A percentile compares a stretch with the other conserved stretches of the same genome.
These are phyloP conservation scores for Clavulina sp. DNA, from an alignment of 768 basidiomycete species.

Conservation along the genomic window DNA sequence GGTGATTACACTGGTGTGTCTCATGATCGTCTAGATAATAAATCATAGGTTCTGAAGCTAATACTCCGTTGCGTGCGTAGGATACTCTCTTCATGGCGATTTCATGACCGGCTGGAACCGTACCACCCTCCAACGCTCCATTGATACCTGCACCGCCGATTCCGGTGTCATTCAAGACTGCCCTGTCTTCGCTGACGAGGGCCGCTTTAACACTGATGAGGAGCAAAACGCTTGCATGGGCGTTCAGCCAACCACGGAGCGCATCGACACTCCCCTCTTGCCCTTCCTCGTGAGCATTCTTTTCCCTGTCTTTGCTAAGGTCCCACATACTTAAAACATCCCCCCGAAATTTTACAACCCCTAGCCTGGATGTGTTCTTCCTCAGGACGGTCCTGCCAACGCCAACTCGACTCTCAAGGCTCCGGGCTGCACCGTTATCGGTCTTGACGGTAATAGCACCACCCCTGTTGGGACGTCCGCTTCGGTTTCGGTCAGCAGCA, in stretches of 20 bases:
- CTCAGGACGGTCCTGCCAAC: neutral
- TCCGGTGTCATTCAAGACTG: constrained; percentile 9
- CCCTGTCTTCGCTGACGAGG: neutral
- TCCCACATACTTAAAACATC: too few species aligned
- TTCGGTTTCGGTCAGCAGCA: too few species aligned
- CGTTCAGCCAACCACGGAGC: neutral
- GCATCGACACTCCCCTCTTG: neutral
- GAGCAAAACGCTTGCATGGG: neutral
- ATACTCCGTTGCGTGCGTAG: constrained; percentile 8
- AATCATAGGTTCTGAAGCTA: neutral
- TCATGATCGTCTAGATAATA: neutral
- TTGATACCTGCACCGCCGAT: constrained; percentile 11
- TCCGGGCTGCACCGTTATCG: neutral
- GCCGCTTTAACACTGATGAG: neutral
- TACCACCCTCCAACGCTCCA: constrained; percentile 10
- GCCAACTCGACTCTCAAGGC: neutral
- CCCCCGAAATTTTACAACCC: too few species aligned
- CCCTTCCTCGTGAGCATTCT: too few species aligned
- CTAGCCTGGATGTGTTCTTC: neutral
- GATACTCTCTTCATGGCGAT: constrained; percentile 11
- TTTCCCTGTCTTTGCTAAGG: too few species aligned
- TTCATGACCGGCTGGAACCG: constrained; percentile 14
- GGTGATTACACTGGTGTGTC: neutral
- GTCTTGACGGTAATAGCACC: neutral
- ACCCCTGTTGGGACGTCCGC: neutral